Evolutionary conservation across 2,329 filamentous ascomycete species (phyloP).

Genomic region (Aspergillus carbonarius): DNA sequence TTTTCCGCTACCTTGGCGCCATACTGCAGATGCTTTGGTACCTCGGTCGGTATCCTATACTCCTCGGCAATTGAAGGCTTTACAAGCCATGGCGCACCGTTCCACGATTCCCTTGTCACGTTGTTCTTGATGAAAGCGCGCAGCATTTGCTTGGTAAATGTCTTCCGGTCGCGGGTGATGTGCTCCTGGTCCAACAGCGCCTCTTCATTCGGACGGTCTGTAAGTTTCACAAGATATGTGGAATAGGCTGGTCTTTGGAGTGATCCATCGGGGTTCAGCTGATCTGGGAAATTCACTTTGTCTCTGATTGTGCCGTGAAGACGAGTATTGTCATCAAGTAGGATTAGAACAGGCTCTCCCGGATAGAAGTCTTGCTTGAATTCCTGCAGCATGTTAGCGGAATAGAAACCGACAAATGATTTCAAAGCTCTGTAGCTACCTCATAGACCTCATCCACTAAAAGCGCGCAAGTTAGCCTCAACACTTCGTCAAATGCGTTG

Average conservation of each 20-base stretch:
- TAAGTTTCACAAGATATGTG: conserved; percentile 76
- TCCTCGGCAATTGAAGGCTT: conserved; percentile 79
- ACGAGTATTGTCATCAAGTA: conserved; percentile 66
- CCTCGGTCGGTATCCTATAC: conserved; percentile 83
- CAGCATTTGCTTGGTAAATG: conserved; percentile 92
- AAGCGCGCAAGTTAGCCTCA: conserved; percentile 24
- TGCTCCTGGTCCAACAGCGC: conserved; percentile 77
- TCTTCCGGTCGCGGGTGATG: conserved; percentile 81
- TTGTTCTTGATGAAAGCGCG: conserved; percentile 94
- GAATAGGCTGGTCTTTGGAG: conserved; percentile 67
- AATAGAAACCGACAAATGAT: not conserved
- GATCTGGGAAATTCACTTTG: conserved; percentile 72
- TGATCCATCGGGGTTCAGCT: conserved; percentile 64
- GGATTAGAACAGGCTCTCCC: conserved; percentile 76
- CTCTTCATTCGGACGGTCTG: conserved; percentile 67
- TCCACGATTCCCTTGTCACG: conserved; percentile 88
- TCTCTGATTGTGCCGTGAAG: conserved; percentile 76
- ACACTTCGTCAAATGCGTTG: conserved; percentile 2
- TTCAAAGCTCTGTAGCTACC: conserved; percentile 31
- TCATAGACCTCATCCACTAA: conserved; percentile 53
- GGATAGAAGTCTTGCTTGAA: conserved; percentile 92
- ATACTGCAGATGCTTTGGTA: conserved; percentile 78
- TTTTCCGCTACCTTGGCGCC: conserved; percentile 76
- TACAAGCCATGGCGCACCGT: conserved; percentile 93
- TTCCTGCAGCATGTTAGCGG: conserved; percentile 45